phyloP scores from a whole-genome alignment of 495 filamentous ascomycete genomes.

The Penicillium angulare region DNA sequence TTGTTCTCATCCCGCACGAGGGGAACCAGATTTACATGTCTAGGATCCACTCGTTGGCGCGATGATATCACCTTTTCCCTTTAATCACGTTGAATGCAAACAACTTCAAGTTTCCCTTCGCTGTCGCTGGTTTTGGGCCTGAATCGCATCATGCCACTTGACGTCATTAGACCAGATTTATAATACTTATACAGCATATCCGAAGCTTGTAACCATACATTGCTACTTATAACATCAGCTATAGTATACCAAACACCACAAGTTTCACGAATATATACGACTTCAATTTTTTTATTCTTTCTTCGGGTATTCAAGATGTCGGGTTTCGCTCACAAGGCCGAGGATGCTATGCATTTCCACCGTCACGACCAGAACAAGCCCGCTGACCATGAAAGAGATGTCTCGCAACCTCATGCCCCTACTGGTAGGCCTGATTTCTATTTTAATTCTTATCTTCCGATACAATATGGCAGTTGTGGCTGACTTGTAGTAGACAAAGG shows the following conservation, averaged over 20 bases:
- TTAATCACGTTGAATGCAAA: too few relatives aligned
- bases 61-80: too few relatives aligned
- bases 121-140: too few relatives aligned
- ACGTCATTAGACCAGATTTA: too few relatives aligned
- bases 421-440: not conserved
- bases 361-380: slow-evolving; percentile 1
- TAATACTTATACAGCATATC: too few relatives aligned
- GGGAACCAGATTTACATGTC: too few relatives aligned
- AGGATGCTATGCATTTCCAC: slow-evolving; percentile 1
- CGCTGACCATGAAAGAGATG: not conserved
- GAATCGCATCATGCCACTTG: too few relatives aligned
- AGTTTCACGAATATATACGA: not conserved
- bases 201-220: too few relatives aligned
- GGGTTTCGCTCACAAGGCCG: slow-evolving; percentile 1
- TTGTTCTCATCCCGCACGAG: too few relatives aligned
- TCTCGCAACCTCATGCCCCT: not conserved
- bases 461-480: not conserved
- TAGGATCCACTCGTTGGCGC: too few relatives aligned
- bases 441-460: not conserved
- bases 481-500: not conserved
- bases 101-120: too few relatives aligned
- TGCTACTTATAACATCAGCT: not conserved
- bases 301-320: slow-evolving; percentile 2
- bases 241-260: not conserved
- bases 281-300: not conserved